A percentile compares a stretch with the other conserved stretches of the same genome.
Conservation (phyloP, 2,329 filamentous ascomycete genomes). For the Graphilbum sp. region DNA sequence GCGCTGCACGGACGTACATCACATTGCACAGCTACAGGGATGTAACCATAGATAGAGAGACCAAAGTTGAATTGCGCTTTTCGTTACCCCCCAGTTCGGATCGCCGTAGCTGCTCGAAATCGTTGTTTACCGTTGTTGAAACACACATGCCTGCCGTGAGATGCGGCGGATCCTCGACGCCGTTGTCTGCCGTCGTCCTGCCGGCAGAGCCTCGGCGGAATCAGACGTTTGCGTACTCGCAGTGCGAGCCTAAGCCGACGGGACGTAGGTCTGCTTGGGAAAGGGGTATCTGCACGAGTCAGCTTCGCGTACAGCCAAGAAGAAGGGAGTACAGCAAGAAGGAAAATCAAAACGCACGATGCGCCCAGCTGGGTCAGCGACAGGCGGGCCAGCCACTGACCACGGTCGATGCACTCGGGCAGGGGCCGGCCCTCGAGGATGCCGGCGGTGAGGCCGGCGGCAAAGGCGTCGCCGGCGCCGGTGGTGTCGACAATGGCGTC, state of each 20-base stretch:
- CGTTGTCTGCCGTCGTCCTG: too few species aligned
- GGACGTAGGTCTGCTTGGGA: slow-evolving; percentile 61
- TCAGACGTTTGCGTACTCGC: too few species aligned
- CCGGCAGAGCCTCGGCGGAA: not conserved
- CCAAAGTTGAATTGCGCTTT: slow-evolving; percentile 18
- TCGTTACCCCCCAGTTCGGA: not conserved
- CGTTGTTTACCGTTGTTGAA: slow-evolving; percentile 13
- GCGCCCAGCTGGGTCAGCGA: slow-evolving; percentile 92
- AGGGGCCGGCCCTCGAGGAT: slow-evolving; percentile 72
- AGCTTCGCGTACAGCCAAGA: not conserved
- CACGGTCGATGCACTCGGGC: slow-evolving; percentile 69
- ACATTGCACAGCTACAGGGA: too few species aligned
- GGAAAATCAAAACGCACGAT: slow-evolving; percentile 46
- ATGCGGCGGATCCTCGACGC: too few species aligned
- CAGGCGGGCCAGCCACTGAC: slow-evolving; percentile 87
- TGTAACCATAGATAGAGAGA: too few species aligned
- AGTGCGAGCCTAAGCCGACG: slow-evolving; percentile 20
- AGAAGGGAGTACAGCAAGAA: too few species aligned
- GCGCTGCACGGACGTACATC: too few species aligned
- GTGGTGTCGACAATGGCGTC: slow-evolving; percentile 88
- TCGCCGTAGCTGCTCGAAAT: too few species aligned
- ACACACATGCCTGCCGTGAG: too few species aligned
- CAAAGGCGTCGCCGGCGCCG: slow-evolving; percentile 92
- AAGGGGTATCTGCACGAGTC: slow-evolving; percentile 48
- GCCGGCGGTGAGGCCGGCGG: slow-evolving; percentile 83